Conservation (phyloP, 106 monocot species). For the Allium fistulosum region DNA sequence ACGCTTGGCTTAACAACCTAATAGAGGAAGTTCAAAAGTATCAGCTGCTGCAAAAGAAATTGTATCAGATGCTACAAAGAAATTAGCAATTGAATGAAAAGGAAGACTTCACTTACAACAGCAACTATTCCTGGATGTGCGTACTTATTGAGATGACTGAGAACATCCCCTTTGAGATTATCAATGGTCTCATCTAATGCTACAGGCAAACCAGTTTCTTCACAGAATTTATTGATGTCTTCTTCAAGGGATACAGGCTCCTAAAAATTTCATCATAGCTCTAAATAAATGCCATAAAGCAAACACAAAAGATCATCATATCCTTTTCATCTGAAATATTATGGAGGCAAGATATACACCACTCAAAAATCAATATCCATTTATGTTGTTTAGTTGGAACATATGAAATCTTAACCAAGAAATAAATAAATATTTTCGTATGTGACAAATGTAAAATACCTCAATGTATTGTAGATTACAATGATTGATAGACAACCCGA, state of each 20-base stretch:
- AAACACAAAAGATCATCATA: no score
- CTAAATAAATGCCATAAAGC: no score
- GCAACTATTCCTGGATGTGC: slow-evolving; percentile 78
- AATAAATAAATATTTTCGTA: neutral
- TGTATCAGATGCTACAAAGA: slow-evolving; percentile 1
- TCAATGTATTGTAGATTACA: slow-evolving; percentile 75
- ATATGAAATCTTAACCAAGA: no score
- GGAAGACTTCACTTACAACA: slow-evolving; percentile 50
- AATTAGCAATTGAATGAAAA: slow-evolving; percentile 1
- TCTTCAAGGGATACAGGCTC: slow-evolving; percentile 75
- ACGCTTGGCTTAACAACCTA: slow-evolving; percentile 91
- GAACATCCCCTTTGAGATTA: slow-evolving; percentile 37
- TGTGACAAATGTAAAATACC: slow-evolving; percentile 29
- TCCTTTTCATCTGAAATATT: no score
- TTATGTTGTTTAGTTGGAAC: no score
- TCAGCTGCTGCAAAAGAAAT: neutral
- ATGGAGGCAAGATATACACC: no score
- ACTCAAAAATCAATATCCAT: no score
- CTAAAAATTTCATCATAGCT: slow-evolving; percentile 31
- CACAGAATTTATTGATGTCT: slow-evolving; percentile 86
- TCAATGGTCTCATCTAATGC: slow-evolving; percentile 91
- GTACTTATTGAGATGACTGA: slow-evolving; percentile 45
- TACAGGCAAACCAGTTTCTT: slow-evolving; percentile 66
- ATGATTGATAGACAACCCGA: slow-evolving; percentile 56
- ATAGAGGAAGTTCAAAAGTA: slow-evolving; percentile 12